Conservation (phyloP, 768 basidiomycete species). For the Trametes punicea region DNA sequence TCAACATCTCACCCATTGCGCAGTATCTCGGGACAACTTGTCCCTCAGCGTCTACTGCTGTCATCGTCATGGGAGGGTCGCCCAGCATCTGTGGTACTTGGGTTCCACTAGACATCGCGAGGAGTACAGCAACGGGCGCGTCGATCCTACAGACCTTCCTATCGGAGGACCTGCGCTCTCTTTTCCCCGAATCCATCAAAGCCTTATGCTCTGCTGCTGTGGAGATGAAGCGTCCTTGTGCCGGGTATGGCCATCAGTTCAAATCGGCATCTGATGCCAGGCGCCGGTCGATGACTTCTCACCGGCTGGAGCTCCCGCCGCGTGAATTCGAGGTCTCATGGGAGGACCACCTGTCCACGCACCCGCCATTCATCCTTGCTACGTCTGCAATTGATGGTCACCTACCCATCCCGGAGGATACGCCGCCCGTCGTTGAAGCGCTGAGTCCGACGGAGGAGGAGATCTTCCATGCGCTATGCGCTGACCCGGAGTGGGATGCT, state of each 20-base stretch:
- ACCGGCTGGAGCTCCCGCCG: constrained; percentile 24
- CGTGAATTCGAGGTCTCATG: constrained; percentile 23
- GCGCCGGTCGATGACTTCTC: constrained; percentile 26
- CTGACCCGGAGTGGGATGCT: constrained; percentile 40
- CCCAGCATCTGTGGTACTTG: constrained; percentile 58
- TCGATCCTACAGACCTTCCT: constrained; percentile 54
- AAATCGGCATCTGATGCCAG: constrained; percentile 46
- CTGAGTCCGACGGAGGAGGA: constrained; percentile 69
- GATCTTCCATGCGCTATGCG: constrained; percentile 63
- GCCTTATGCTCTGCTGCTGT: constrained; percentile 50
- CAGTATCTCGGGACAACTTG: constrained; percentile 41
- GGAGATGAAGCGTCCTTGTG: neutral
- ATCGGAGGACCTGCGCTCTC: constrained; percentile 56
- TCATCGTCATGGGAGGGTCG: constrained; percentile 50
- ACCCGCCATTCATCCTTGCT: constrained; percentile 22
- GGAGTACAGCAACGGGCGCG: constrained; percentile 49
- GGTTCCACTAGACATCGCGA: constrained; percentile 62
- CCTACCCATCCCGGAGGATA: constrained; percentile 9
- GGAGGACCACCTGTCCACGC: constrained; percentile 29
- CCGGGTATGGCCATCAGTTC: constrained; percentile 60
- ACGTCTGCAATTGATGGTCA: constrained; percentile 17
- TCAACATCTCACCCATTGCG: constrained; percentile 62
- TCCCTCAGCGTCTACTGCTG: constrained; percentile 43
- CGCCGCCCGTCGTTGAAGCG: constrained; percentile 33
- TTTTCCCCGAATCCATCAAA: constrained; percentile 59